phyloP scores from a whole-genome alignment of 176 grass and related monocot species.

The Aegilops longissima region DNA sequence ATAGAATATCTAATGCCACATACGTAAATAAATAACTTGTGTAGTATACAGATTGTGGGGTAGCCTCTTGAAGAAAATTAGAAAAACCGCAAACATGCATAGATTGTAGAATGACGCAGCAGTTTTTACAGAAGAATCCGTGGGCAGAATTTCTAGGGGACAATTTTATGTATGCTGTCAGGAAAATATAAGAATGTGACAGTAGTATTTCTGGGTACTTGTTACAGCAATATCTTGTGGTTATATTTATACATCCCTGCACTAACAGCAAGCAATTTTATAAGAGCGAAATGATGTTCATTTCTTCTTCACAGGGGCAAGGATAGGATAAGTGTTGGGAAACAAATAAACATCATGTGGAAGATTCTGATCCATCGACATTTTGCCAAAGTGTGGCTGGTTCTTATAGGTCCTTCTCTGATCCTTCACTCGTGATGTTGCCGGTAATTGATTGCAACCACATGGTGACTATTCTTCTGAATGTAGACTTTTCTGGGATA shows the following conservation, averaged over 20 bases:
- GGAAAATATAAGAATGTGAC: conserved; percentile 4
- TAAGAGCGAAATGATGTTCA: background rate
- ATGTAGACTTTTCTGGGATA: conserved; percentile 1
- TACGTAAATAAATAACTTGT: background rate
- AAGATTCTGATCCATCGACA: background rate
- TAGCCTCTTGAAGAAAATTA: background rate
- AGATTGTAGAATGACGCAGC: background rate
- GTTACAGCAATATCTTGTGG: conserved; percentile 25
- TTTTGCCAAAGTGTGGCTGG: background rate
- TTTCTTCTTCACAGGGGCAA: conserved; percentile 33
- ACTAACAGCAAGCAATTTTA: background rate
- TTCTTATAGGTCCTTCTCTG: background rate
- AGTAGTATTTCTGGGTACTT: conserved; percentile 12
- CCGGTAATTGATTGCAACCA: background rate
- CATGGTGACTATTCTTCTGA: background rate
- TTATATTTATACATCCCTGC: background rate
- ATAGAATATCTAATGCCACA: background rate
- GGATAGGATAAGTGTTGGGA: background rate
- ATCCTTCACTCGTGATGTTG: background rate
- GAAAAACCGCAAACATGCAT: background rate
- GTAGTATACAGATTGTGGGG: background rate
- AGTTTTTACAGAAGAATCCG: background rate
- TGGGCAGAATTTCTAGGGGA: background rate
- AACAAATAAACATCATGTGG: background rate
- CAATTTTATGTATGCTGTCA: conserved; percentile 1